phyloP scores from a whole-genome alignment of 345 rosid genomes.

The Hibiscus tridactylites region DNA sequence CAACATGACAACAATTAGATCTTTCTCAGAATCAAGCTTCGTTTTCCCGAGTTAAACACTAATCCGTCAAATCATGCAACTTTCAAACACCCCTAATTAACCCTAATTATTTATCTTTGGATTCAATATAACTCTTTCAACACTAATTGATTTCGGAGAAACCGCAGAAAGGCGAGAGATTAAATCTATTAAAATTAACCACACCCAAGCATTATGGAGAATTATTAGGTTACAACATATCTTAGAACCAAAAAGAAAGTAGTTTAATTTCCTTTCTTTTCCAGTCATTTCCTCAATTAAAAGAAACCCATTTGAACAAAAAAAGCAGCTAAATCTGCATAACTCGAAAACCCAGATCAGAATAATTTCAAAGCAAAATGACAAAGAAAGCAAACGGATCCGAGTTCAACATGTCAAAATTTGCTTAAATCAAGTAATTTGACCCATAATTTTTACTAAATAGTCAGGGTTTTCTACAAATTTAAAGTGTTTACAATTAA shows the following conservation, averaged over 20 bases:
- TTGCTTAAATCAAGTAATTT: constrained; percentile 8
- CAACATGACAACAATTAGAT: constrained; percentile 11
- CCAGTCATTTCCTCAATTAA: constrained; percentile 4
- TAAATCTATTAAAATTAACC: constrained; percentile 1
- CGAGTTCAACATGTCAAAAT: constrained; percentile 11
- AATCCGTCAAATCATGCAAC: constrained; percentile 16
- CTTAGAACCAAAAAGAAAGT: not conserved
- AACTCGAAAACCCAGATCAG: constrained; percentile 14
- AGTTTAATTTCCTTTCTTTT: constrained; percentile 17
- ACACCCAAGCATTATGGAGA: constrained; percentile 5
- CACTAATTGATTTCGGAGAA: constrained; percentile 2
- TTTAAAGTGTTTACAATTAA: constrained; percentile 7
- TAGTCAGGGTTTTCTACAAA: not conserved
- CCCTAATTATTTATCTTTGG: not conserved
- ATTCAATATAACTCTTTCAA: constrained; percentile 10
- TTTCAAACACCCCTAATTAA: constrained; percentile 10
- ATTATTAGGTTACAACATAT: constrained; percentile 11
- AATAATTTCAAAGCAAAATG: constrained; percentile 12
- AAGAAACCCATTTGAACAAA: constrained; percentile 3
- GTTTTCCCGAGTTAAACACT: constrained; percentile 1
- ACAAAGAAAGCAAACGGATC: constrained; percentile 31
- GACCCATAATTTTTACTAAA: constrained; percentile 14
- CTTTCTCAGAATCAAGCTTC: constrained; percentile 6
- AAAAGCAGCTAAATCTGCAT: constrained; percentile 19
- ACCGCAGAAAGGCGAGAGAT: not conserved